Evolutionary conservation across 1,139 yeast genomes (phyloP).

Genomic region (Geotrichum cucujoidarum): DNA sequence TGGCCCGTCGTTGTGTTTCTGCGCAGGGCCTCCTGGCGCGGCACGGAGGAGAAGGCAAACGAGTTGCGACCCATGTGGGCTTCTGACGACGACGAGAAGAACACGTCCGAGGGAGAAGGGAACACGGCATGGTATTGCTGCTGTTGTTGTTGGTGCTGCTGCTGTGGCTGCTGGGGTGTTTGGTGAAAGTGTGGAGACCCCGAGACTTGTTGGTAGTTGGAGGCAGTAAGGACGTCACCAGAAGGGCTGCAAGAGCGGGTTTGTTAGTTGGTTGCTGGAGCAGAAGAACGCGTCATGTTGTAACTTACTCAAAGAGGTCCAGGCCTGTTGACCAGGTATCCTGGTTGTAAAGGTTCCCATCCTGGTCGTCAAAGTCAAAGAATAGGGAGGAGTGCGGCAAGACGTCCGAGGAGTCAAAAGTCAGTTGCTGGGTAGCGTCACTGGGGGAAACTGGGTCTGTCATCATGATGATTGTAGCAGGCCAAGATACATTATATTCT

Average conservation of each 20-base stretch:
- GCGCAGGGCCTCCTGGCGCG: conserved; percentile 1
- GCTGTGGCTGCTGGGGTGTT: no score
- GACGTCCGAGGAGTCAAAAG: background rate
- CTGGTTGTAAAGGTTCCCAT: background rate
- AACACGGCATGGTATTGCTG: no score
- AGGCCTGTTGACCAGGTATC: no score
- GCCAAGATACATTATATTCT: no score
- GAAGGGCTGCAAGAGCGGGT: no score
- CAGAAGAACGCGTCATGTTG: background rate
- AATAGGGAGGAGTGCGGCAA: background rate
- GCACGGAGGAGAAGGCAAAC: background rate
- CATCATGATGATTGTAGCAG: background rate
- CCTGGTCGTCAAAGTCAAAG: background rate
- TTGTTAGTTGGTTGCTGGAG: no score
- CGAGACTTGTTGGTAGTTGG: no score
- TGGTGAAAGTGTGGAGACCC: no score
- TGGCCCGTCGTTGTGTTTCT: conserved; percentile 9
- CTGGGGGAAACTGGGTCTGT: background rate
- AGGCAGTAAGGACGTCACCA: no score
- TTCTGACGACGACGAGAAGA: background rate
- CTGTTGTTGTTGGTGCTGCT: no score
- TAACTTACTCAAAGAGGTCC: background rate
- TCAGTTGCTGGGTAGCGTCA: background rate
- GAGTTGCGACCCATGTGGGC: background rate
- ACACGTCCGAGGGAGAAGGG: background rate